These are phyloP conservation scores for Saxophila tyrrhenica DNA, from an alignment of 495 filamentous ascomycete genomes.

Conservation along the genomic window DNA sequence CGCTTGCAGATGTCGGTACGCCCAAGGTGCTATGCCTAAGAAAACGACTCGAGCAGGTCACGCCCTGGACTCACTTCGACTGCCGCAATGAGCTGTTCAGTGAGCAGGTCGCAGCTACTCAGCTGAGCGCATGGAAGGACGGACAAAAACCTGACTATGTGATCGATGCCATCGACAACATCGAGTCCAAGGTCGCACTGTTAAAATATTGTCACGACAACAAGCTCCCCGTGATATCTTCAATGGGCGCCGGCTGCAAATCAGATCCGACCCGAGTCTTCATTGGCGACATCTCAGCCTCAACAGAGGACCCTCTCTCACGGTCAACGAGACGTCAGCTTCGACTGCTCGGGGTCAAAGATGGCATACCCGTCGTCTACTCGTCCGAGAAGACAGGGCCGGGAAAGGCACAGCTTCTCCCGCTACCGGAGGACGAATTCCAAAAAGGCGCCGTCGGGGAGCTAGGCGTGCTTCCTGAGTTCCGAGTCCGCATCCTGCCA, in stretches of 20 bases:
- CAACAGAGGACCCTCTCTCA: constrained; percentile 82
- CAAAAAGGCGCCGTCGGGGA: constrained; percentile 79
- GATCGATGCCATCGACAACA: constrained; percentile 97
- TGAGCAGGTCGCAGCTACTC: constrained; percentile 46
- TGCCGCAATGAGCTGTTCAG: constrained; percentile 75
- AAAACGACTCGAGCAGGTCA: constrained; percentile 66
- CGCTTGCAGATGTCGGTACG: constrained; percentile 86
- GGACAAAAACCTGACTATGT: constrained; percentile 68
- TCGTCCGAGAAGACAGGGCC: constrained; percentile 85
- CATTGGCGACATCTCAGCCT: constrained; percentile 83
- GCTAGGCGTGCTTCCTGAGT: constrained; percentile 78
- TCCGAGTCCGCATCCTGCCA: constrained; percentile 83
- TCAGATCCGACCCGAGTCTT: constrained; percentile 87
- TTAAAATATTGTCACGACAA: constrained; percentile 76
- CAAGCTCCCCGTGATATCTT: constrained; percentile 69
- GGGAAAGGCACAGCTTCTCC: constrained; percentile 81
- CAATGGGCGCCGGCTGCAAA: constrained; percentile 97
- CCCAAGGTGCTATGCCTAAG: constrained; percentile 81
- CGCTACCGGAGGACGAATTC: constrained; percentile 80
- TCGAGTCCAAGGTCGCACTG: constrained; percentile 87
- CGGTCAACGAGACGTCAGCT: constrained; percentile 69
- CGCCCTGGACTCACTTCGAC: constrained; percentile 88
- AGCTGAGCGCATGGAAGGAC: constrained; percentile 54
- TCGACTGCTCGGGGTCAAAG: constrained; percentile 64
- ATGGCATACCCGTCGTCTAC: constrained; percentile 83